These are phyloP conservation scores for Taphrina sp. DNA, from an alignment of 1,139 yeast species.

Conservation along the genomic window DNA sequence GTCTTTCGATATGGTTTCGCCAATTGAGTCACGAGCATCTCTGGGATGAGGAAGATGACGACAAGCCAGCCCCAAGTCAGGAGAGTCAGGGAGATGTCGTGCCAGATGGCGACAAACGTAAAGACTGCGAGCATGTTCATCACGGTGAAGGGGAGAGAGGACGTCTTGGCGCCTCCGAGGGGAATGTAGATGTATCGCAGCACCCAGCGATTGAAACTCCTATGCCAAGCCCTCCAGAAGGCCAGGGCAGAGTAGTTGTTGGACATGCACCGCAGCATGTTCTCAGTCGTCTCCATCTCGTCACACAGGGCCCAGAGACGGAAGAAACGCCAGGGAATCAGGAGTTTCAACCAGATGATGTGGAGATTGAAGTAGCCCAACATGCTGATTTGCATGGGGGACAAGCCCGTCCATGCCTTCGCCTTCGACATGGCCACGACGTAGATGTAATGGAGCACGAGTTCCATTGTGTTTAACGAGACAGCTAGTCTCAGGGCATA, in stretches of 20 bases:
- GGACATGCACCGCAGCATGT: slow-evolving; percentile 94
- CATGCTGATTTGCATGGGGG: slow-evolving; percentile 94
- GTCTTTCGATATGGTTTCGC: slow-evolving; percentile 42
- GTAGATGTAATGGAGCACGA: slow-evolving; percentile 78
- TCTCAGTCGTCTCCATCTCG: slow-evolving; percentile 94
- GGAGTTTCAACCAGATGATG: slow-evolving; percentile 78
- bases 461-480: slow-evolving; percentile 84
- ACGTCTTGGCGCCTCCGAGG: slow-evolving; percentile 4
- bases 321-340: slow-evolving; percentile 95
- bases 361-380: slow-evolving; percentile 85
- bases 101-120: slow-evolving; percentile 97
- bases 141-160: slow-evolving; percentile 51
- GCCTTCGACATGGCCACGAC: slow-evolving; percentile 90
- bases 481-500: slow-evolving; percentile 68
- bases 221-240: slow-evolving; percentile 99
- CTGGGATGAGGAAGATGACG: slow-evolving; percentile 86
- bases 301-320: slow-evolving; percentile 89
- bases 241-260: slow-evolving; percentile 89
- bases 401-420: slow-evolving; percentile 83
- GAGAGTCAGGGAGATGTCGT: slow-evolving; percentile 82
- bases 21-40: slow-evolving; percentile 59
- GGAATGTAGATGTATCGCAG: slow-evolving; percentile 52
- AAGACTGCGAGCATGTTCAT: slow-evolving; percentile 82
- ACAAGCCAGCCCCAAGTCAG: slow-evolving; percentile 95
- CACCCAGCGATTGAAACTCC: slow-evolving; percentile 89